Evolutionary conservation across 345 rosid species (phyloP).

Genomic region (Cochlearia excelsa): DNA sequence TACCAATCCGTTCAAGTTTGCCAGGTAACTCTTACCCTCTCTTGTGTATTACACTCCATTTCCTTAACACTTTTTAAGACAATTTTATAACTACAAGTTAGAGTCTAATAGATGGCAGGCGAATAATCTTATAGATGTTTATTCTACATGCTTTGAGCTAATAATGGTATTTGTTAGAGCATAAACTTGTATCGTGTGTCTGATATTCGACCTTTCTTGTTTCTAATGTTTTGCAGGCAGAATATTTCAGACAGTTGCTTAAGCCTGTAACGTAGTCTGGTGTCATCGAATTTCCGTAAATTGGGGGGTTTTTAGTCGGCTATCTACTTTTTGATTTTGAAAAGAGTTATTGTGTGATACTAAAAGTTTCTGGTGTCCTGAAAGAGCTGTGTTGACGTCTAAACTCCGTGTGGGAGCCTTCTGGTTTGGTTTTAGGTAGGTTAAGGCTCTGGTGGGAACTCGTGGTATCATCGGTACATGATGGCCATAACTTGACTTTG

Average conservation of each 20-base stretch:
- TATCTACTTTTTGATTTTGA: constrained; percentile 42
- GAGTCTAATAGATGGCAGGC: neutral
- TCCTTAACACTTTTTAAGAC: neutral
- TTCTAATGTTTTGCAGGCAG: constrained; percentile 54
- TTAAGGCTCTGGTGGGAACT: constrained; percentile 34
- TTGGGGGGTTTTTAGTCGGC: constrained; percentile 46
- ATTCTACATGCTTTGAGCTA: constrained; percentile 4
- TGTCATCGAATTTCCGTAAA: constrained; percentile 22
- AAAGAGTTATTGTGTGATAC: constrained; percentile 35
- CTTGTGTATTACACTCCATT: neutral
- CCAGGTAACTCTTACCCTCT: constrained; percentile 51
- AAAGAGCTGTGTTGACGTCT: constrained; percentile 33
- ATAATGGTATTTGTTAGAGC: neutral
- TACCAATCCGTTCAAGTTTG: constrained; percentile 84
- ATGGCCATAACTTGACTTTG: constrained; percentile 42
- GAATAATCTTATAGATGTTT: neutral
- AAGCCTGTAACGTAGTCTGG: constrained; percentile 94
- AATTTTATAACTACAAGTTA: neutral
- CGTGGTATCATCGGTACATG: constrained; percentile 27
- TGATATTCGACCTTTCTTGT: neutral
- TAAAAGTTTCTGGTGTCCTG: constrained; percentile 35
- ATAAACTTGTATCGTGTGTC: neutral
- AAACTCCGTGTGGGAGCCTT: constrained; percentile 10
- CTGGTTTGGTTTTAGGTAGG: constrained; percentile 34
- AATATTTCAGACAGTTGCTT: constrained; percentile 93